Conservation (phyloP, 192 early-diverging fungal genomes). For the Coemansia sp. region DNA sequence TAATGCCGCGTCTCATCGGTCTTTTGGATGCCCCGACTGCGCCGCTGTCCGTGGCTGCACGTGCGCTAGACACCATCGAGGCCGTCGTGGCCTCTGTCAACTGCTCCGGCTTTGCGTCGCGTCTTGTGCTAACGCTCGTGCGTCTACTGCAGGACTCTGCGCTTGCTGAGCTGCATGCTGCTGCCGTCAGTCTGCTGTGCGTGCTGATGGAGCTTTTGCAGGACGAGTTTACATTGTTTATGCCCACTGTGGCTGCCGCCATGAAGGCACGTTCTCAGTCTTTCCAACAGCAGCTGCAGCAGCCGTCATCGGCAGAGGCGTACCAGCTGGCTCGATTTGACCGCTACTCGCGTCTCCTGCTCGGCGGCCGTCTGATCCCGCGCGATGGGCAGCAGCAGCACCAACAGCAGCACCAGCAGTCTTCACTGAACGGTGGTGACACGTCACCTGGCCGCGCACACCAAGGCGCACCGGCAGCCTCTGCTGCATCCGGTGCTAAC, state of each 20-base stretch:
- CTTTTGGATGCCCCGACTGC: slow-evolving; percentile 72
- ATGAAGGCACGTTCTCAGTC: slow-evolving; percentile 23
- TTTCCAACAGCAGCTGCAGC: too few relatives aligned
- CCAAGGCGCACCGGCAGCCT: too few relatives aligned
- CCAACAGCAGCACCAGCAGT: too few relatives aligned
- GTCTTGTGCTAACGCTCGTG: slow-evolving; percentile 87
- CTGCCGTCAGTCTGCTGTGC: slow-evolving; percentile 79
- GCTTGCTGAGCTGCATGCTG: slow-evolving; percentile 57
- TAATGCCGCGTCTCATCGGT: slow-evolving; percentile 82
- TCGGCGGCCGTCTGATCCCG: slow-evolving; percentile 65
- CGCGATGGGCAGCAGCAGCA: slow-evolving; percentile 12
- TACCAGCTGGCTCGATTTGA: slow-evolving; percentile 57
- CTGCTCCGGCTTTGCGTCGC: slow-evolving; percentile 83
- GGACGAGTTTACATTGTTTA: slow-evolving; percentile 84
- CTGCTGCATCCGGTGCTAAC: neutral
- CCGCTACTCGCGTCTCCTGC: slow-evolving; percentile 69
- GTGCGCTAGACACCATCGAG: slow-evolving; percentile 73
- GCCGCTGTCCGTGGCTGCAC: slow-evolving; percentile 58
- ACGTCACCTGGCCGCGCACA: too few relatives aligned
- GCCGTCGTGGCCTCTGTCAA: slow-evolving; percentile 75
- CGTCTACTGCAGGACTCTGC: slow-evolving; percentile 61
- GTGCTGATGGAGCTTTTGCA: slow-evolving; percentile 81
- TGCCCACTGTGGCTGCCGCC: slow-evolving; percentile 84
- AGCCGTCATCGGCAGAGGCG: too few relatives aligned
- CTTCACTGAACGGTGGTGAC: too few relatives aligned